phyloP scores from a whole-genome alignment of 2,329 filamentous ascomycete genomes.

The Trichoderma polysporum region DNA sequence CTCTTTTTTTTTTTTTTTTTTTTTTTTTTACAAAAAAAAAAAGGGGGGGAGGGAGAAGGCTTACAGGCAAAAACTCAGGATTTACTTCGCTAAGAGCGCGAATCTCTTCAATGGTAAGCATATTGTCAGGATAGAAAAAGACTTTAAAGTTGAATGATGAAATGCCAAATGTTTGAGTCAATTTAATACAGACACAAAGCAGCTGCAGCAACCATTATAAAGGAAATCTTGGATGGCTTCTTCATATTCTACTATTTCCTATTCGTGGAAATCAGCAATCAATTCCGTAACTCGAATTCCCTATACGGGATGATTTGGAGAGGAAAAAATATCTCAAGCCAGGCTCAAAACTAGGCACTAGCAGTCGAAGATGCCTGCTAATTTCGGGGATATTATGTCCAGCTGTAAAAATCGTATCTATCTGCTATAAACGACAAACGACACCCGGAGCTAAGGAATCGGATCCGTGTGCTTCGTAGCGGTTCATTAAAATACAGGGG shows the following conservation, averaged over 20 bases:
- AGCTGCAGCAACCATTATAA: not conserved
- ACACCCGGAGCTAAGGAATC: not conserved
- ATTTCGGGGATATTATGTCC: not conserved
- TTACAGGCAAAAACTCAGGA: constrained; percentile 25
- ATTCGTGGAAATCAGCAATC: not conserved
- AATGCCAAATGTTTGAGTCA: not conserved
- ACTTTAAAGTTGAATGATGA: not conserved
- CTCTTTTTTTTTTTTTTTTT: no score
- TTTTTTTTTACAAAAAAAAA: not conserved
- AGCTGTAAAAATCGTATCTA: not conserved
- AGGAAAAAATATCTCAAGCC: constrained; percentile 1
- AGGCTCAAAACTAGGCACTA: not conserved
- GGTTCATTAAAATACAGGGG: not conserved
- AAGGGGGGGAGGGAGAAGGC: not conserved
- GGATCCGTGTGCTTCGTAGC: not conserved
- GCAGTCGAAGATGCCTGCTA: not conserved
- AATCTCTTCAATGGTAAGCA: constrained; percentile 31
- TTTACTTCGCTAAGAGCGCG: constrained; percentile 26
- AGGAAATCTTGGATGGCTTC: not conserved
- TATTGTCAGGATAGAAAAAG: constrained; percentile 8
- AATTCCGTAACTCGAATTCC: not conserved
- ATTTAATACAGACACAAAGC: no score
- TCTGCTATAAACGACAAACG: not conserved
- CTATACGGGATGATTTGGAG: not conserved
- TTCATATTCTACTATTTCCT: not conserved